Evolutionary conservation across 805 yeast genomes (phyloP), one percentile per base, ranked within the genome.

Genomic region (Candida boleticola): DNA sequence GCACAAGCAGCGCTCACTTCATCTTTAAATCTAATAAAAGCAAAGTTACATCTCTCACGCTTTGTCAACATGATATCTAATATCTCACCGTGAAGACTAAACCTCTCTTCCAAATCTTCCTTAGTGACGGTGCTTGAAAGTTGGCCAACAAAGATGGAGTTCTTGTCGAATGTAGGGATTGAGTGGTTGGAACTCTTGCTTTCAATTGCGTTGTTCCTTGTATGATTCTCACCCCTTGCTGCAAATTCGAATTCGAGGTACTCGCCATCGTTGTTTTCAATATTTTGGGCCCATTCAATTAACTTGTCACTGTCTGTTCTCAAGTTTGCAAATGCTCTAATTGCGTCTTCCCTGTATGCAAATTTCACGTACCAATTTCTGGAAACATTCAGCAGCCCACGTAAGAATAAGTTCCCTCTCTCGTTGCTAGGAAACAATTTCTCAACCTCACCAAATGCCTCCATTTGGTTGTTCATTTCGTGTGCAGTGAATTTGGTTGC

Each of bases 241-340:
- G 39, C 47, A n/a, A 50, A 54, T 20, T 55, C 57, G 29, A 59
- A 63, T 51, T 74, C 76, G 10, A 23, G 27, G 11, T 23, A 23
- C 11, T 23, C 27, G 7, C 27, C 27, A 7, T 7, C 27, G 11
- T 23, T 23, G 27, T 23, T 23, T 37, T 81, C 89, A 35, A 88
- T 73, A 55, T 88, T 88, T 63, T 87, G 90, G 0, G 93, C 89
- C 96, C 96, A 88, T 53, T 85, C 89, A 33, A 83, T 85, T 34
- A 65, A 65, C 74, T 80, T 80, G n/a, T 64, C 61, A 5, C 71
- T 64, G 36, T 74, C 75, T 11, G 74, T 71, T 49, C 83, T 75
- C 46, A 84, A 67, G 51, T 74, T 77, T 2, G 93, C 89, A 67
- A 78, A 88, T 0, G 95, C 95, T 54, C 85, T 74, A 35, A 87